Evolutionary conservation across 179 eudicot species (phyloP), one percentile per base, ranked within the genome.

Genomic region (Patellifolia procumbens): DNA sequence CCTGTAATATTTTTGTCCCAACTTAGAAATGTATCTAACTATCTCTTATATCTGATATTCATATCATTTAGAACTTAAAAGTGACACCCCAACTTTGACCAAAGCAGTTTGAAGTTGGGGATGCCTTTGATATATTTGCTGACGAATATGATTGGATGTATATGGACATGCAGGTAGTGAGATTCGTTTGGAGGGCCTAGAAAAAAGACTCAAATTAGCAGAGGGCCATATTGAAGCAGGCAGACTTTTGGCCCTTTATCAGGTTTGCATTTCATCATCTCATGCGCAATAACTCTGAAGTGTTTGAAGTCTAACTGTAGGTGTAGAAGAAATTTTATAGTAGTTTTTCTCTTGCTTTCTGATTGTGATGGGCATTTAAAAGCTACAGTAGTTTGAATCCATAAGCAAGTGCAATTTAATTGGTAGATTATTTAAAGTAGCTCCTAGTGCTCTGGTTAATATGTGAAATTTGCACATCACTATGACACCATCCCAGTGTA

Each of bases 151-250:
- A 59, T 73, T 63, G 35, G 13, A 61, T 61, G 45, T 72, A 66
- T 72, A 34, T 79, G 78, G 71, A 53, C 63, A 31, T 83, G 76
- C 84, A 90, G 97, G 88, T 70, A 74, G 74, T 78, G 91, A 91
- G 66, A 73, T 63, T 78, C 76, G 70, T 78, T 74, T 62, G 15
- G 87, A 79, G 78, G 85, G 85, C 67, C 85, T 91, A 56, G 91
- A 90, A 78, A 79, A 78, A 73, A 87, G 90, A 81, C 85, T 90
- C 52, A 89, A 86, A 88, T 80, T 79, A 79, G 96, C 94, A 55
- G 99, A 93, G 85, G 96, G 92, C 74, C 98, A 93, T 85, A 81
- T 93, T 83, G 99, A 95, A 90, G 97, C 98, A 42, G 99, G 99
- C 79, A 88, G 99, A 80, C 86, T 95, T 72, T 86, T 95, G 88